Base-by-base conservation (phyloP, 169 alveolate genomes). In the Cryptosporidium viatorum region DNA sequence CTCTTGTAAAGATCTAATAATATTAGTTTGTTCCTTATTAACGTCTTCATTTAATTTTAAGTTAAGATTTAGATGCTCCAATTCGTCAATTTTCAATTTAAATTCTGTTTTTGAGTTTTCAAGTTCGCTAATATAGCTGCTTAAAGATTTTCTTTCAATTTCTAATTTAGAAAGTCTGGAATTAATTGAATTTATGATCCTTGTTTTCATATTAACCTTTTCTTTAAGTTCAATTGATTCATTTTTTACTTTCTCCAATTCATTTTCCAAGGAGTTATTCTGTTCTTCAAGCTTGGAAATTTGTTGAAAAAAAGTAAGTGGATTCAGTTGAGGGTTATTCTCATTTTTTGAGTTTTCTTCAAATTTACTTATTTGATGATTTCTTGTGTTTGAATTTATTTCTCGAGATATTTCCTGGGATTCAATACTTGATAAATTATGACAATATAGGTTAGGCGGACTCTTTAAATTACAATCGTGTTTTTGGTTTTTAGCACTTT, bases 241-340 rank as follows among this genome's bases (percentile, higher is more conserved):
- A 43, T n/a, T 31, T 62, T 80, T 80, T 8, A 45, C 16, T 62
- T 39, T 18, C 9, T 21, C 74, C 74, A 80, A 21, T 43, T 80
- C 80, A 21, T 45, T 48, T n/a, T 62, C 62, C 37, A 80, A n/a
- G 14, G 50, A 59, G 3, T 23, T 43, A 39, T 80, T 80, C 45
- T 62, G 29, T 14, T 80, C 59, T 48, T 80, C 80, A 41, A 80
- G 75, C 6, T 80, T 58, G 2, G 39, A 33, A 7, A 80, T 65
- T 80, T 80, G 8, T 65, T 80, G 89, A 48, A 73, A 73, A n/a
- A 73, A 21, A 8, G 71, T 48, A 16, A 73, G 51, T 23, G 86
- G 86, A 58, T 73, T 55, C 16, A 31, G 55, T 51, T 3, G 43
- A 10, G 71, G 18, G 48, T 31, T 51, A 71, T 50, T 59, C 31